Evolutionary conservation across 2,329 filamentous ascomycete genomes (phyloP), one percentile per base, ranked within the genome.

Genomic region (Ophiognomonia clavigignenti-juglandacearum): DNA sequence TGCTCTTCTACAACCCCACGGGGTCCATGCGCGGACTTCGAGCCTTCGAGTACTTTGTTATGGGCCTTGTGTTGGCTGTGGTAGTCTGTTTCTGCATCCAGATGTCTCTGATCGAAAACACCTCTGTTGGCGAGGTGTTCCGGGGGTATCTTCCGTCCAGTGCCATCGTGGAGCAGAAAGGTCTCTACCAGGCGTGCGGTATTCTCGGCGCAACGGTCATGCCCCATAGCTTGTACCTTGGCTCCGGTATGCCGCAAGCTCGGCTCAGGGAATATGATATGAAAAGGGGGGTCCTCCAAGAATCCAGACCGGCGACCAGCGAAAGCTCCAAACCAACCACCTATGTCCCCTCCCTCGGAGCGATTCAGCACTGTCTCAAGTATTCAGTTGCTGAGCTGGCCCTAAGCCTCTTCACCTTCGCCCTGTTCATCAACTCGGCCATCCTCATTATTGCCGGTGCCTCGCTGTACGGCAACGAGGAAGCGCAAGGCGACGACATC

Each of bases 401-500:
- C 6, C 60, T 89, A 13, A 86, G 84, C 0, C 81, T 93, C 29
- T 88, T 90, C 61, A 88, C 86, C 0, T 91, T 92, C 61, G 88
- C 88, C 0, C 75, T 93, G 4, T 93, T 93, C 59, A 85, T 92
- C 59, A 93, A 93, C 69, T 86, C 81, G 45, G 77, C 87, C 29
- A 92, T 93, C 57, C 74, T 93, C 13, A 89, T 93, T 56, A 83
- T 90, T 11, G 84, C 90, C 0, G 90, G 89, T 20, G 82, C 87
- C 1, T 84, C 86, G 0, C 75, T 95, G 0, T 90, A 85, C 60
- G 65, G 75, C 4, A 77, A 78, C 34, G 61, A 74, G 0, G 74
- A 78, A 3, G 85, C 86, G 1, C 68, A 74, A 6, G 71, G 80
- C 37, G 88, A 87, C 2, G 85, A 93, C 59, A 83, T 96, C 34